These are phyloP conservation scores for Cyclotella distinguenda DNA, from an alignment of 108 stramenopile genomes.

Conservation along the genomic window DNA sequence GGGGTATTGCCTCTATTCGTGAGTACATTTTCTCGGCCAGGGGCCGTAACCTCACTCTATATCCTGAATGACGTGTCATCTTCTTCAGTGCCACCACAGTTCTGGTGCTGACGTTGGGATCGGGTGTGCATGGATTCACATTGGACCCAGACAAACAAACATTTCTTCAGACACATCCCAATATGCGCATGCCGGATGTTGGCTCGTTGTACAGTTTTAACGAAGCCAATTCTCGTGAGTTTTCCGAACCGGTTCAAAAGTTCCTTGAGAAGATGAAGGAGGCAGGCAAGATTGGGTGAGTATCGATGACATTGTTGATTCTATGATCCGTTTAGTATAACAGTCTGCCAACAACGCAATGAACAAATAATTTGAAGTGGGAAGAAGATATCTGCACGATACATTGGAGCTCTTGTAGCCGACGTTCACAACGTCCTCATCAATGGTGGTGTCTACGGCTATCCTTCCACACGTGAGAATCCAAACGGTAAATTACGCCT, in stretches of 20 bases:
- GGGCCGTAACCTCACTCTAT: neutral
- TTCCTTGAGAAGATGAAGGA: slow-evolving; percentile 70
- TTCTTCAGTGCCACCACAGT: slow-evolving; percentile 86
- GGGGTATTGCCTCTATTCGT: slow-evolving; percentile 97
- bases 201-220: slow-evolving; percentile 95
- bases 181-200: slow-evolving; percentile 89
- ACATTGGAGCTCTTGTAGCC: slow-evolving; percentile 97
- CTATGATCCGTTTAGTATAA: too few relatives aligned
- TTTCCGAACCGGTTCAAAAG: slow-evolving; percentile 68
- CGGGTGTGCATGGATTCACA: slow-evolving; percentile 97
- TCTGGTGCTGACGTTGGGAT: slow-evolving; percentile 90
- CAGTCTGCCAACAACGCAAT: too few relatives aligned
- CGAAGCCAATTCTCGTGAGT: slow-evolving; percentile 93
- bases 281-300: slow-evolving; percentile 39
- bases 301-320: neutral
- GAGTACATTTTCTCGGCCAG: neutral
- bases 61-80: too few relatives aligned
- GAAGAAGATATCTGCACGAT: slow-evolving; percentile 60
- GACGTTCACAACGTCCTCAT: slow-evolving; percentile 99
- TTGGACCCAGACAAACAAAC: slow-evolving; percentile 93
- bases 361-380: slow-evolving; percentile 7
- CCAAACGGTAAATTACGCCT: slow-evolving; percentile 88
- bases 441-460: slow-evolving; percentile 98
- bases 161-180: slow-evolving; percentile 92
- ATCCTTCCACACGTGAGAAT: slow-evolving; percentile 88